Percentiles rank a stretch among this genome's conserved stretches.
These are phyloP conservation scores for Exophiala spinifera DNA, from an alignment of 2,329 filamentous ascomycete genomes.

Conservation along the genomic window DNA sequence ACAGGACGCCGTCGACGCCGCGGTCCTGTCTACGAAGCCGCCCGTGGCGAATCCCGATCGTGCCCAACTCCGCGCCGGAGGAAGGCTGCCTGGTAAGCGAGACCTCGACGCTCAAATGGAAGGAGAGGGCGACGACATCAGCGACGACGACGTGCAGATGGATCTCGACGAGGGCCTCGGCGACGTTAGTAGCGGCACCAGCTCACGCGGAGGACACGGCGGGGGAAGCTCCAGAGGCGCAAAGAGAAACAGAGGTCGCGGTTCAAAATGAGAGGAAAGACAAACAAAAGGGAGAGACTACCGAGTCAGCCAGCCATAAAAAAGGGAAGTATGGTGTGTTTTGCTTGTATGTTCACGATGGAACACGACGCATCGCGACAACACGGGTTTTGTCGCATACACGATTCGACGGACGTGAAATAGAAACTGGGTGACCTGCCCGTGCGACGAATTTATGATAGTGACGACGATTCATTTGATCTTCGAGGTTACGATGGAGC, in stretches of 20 bases:
- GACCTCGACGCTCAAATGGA: conserved; percentile 41
- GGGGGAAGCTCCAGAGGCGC: conserved; percentile 19
- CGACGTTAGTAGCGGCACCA: neutral
- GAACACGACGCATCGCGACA: no score
- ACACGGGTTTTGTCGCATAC: no score
- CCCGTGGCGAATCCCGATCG: conserved; percentile 4
- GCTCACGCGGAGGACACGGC: conserved; percentile 5
- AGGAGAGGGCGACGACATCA: conserved; percentile 33
- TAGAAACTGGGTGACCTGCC: no score
- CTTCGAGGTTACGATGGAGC: no score
- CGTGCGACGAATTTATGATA: no score
- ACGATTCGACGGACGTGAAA: no score
- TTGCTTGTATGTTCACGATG: no score
- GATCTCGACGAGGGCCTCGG: conserved; percentile 33
- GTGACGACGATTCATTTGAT: no score
- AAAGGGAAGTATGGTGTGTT: neutral
- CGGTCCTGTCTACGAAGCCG: conserved; percentile 44
- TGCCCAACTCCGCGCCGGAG: conserved; percentile 2
- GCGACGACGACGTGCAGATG: conserved; percentile 27
- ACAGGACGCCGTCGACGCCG: conserved; percentile 48
- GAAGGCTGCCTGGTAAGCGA: conserved; percentile 38
- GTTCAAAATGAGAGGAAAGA: conserved; percentile 8
- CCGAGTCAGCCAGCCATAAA: no score
- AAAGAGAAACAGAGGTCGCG: conserved; percentile 28
- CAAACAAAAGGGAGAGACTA: no score